Base-by-base conservation (phyloP, 306 rosid genomes). In the Glycine soja region DNA sequence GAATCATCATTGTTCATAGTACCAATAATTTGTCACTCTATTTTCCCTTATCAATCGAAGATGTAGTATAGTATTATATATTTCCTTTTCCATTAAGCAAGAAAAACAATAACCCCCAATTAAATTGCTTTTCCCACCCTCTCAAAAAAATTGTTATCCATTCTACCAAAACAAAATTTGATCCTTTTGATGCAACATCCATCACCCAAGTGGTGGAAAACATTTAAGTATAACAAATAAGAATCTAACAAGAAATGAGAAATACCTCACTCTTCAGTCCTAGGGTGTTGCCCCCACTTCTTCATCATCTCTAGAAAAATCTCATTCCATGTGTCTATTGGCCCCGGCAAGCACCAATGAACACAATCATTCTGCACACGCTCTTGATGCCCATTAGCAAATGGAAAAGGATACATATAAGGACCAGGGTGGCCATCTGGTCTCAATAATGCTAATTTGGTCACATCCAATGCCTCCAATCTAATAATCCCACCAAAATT, bases 331-430 rank as follows among this genome's bases (percentile, higher is more conserved):
- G 97, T 91, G 77, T 94, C 98, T 10, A 94, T 71, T 63, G 98
- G 89, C 12, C 98, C 98, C 0, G 98, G 97, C 84, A 95, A 80
- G 81, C 98, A 95, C 98, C 98, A 95, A 83, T 95, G 98, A 56
- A 92, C 95, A 85, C 98, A 95, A 70, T 95, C 97, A 80, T 92
- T 95, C 36, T 92, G 98, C 3, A 95, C 90, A 5, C 82, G 87
- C 42, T 92, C 97, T 40, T 42, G 58, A n/a, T 86, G 76, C 13
- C 93, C 91, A 80, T 92, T 79, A 38, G 85, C 88, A 86, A 89
- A 89, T 9, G 98, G 98, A 82, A 84, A 89, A 19, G 95, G 92
- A 52, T 92, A 34, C 98, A 95, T 95, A 15, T 91, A 95, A 72
- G 97, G 92, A 42, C 98, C 98, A 0, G 98, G 98, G 40, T 95